Evolutionary conservation across 2,329 filamentous ascomycete genomes (phyloP), one percentile per base, ranked within the genome.

Genomic region (Phialophora verrucosa): DNA sequence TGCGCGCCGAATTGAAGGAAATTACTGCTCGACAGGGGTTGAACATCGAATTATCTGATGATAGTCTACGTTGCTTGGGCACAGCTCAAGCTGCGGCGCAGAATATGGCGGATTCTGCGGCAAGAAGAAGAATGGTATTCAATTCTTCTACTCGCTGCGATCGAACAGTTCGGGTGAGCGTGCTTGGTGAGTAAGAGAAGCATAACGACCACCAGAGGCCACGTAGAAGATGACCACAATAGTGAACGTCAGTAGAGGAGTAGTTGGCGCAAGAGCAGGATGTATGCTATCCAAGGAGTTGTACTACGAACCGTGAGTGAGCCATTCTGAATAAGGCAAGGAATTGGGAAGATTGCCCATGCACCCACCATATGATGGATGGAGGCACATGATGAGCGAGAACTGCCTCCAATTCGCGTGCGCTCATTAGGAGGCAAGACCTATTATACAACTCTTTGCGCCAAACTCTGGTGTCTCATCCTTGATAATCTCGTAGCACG

Each of bases 391-490:
- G 20, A 11, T 20, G 47, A 51, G 7, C 8, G 49, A 51, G 49
- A 51, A 25, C 49, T 51, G 10, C 25, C 44, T 25, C 23, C 23
- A 31, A 11, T n/a, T 44, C 38, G 38, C 17, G 17, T n/a, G 38
- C 6, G 17, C 6, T n/a, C 5, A 6, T 44, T 31, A 44, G 17
- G 38, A n/a, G 14, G 38, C 38, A 44, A n/a, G 38, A 20, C 17
- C 23, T 59, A 29, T 59, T 59, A 38, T 59, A 59, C 57, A 59
- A 47, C 57, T 50, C 42, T 49, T 59, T 59, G 38, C 17, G 14
- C 38, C 38, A 17, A n/a, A 44, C 57, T 32, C 57, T 51, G 44
- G 25, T 10, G 17, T n/a, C 8, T 44, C 20, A 38, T 20, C 20
- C 14, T 7, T 10, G 27, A 25, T 14, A 5, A 17, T n/a, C 42